A percentile compares a stretch with the other conserved stretches of the same genome.
phyloP scores from a whole-genome alignment of 768 basidiomycete species.

The Mycena albidolilacea region DNA sequence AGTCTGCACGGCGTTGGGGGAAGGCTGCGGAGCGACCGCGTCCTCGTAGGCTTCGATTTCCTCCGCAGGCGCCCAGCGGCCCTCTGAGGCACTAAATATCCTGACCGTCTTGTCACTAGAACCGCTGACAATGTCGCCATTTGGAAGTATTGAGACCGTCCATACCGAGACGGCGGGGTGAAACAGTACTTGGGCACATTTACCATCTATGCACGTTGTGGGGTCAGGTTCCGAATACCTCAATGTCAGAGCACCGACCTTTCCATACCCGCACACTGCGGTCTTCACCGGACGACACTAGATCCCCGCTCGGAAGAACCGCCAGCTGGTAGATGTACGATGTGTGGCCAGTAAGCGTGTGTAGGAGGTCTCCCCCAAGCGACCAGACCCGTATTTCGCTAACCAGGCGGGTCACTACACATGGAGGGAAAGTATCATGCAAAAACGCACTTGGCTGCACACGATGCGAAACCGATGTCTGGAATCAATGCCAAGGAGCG shows the following conservation, averaged over 20 bases:
- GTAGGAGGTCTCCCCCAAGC: constrained; percentile 81
- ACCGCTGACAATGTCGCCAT: constrained; percentile 94
- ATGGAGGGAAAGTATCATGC: constrained; percentile 1
- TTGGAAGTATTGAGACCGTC: constrained; percentile 90
- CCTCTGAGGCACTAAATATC: constrained; percentile 83
- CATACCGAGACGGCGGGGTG: constrained; percentile 99
- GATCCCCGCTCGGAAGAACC: constrained; percentile 85
- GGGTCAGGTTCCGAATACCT: constrained; percentile 5
- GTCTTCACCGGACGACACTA: constrained; percentile 96
- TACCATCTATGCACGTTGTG: constrained; percentile 71
- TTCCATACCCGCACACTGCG: constrained; percentile 93
- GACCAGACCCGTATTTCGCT: constrained; percentile 98
- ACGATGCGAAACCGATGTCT: constrained; percentile 94
- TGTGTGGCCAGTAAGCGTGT: constrained; percentile 91
- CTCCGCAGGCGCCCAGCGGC: constrained; percentile 78
- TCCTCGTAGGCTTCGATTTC: constrained; percentile 82
- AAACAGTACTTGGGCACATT: constrained; percentile 89
- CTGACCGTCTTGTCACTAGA: constrained; percentile 91
- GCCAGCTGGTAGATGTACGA: constrained; percentile 96
- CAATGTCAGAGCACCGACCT: constrained; percentile 62
- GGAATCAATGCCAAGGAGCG: constrained; percentile 86
- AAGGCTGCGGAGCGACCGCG: constrained; percentile 81
- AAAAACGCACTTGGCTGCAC: constrained; percentile 91
- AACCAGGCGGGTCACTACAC: constrained; percentile 18
- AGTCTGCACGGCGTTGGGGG: constrained; percentile 94